Evolutionary conservation across 2,329 filamentous ascomycete genomes (phyloP).

Genomic region (Ilyonectria sp.): DNA sequence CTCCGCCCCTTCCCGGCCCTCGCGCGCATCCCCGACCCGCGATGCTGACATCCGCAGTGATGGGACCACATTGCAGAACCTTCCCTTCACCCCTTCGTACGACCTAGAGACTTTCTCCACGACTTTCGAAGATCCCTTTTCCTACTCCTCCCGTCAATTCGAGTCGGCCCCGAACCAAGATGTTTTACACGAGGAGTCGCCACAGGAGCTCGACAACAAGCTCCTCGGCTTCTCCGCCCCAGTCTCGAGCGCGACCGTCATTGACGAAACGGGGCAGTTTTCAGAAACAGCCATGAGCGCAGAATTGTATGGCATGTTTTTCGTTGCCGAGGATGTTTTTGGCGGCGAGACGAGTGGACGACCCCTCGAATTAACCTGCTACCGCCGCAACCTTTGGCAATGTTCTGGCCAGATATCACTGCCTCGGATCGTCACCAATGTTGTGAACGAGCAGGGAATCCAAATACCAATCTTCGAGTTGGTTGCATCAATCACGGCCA

Average conservation of each 20-base stretch:
- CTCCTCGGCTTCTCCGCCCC: conserved; percentile 82
- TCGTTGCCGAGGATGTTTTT: conserved; percentile 87
- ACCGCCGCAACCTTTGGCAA: conserved; percentile 94
- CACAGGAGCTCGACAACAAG: conserved; percentile 76
- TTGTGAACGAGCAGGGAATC: conserved; percentile 81
- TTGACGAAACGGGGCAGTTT: conserved; percentile 76
- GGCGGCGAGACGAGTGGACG: conserved; percentile 69
- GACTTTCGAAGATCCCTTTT: conserved; percentile 77
- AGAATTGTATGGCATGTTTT: conserved; percentile 91
- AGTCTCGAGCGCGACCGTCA: conserved; percentile 70
- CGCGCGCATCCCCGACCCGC: conserved; percentile 22
- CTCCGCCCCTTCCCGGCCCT: conserved; percentile 1
- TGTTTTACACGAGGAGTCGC: conserved; percentile 63
- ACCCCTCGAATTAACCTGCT: conserved; percentile 91
- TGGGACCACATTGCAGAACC: conserved; percentile 51
- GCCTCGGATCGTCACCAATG: conserved; percentile 78
- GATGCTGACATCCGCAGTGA: conserved; percentile 50
- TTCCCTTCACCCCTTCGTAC: conserved; percentile 72
- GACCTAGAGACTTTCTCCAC: conserved; percentile 73
- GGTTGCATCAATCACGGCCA: conserved; percentile 85
- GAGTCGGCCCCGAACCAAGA: conserved; percentile 61
- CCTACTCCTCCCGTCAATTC: conserved; percentile 67
- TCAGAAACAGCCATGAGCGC: conserved; percentile 78
- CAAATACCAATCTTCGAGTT: conserved; percentile 84
- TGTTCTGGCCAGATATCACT: conserved; percentile 90